Evolutionary conservation across 805 yeast species (phyloP), one percentile per base, ranked within the genome.

Genomic region (Candida nitratophila): DNA sequence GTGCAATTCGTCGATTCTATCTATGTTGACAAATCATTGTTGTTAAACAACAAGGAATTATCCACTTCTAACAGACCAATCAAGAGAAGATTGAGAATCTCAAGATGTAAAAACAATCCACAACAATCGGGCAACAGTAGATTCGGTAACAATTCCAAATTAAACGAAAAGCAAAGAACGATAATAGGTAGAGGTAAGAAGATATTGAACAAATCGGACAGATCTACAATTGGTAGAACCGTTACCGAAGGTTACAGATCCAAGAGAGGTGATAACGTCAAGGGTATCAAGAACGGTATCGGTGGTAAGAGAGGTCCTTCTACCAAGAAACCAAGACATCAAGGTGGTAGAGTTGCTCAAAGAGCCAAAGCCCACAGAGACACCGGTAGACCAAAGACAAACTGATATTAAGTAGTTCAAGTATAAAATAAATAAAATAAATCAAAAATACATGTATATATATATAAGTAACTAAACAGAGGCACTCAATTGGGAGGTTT

Each of bases 241-340:
- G 59, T 77, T 46, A 60, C 81, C 31, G 96, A 88, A 67, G 96
- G 96, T 50, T 67, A 74, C 44, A 79, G 96, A 68, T 89, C 96
- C 15, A 65, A 69, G 46, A 83, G 83, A 63, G 89, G 87, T 24
- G 77, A 70, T 43, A 69, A 65, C 45, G 72, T 80, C 30, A 71
- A 70, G 26, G 86, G 90, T 22, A 68, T 81, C 51, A 74, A 80
- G 61, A 78, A 77, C 44, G 79, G 77, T 52, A 69, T 71, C 66
- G 64, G 67, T 66, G 59, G 55, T 19, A 58, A 60, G 49, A 46
- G 48, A 15, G 64, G 66, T 32, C 66, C 62, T 21, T 59, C 61
- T 39, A 69, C 63, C 39, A 77, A 76, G 66, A 80, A 79, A 61
- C 82, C 83, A 16, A 66, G 85, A 59, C 70, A 74, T 46, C 69